These are phyloP conservation scores for Salvia miltiorrhiza DNA, from an alignment of 257 asterid species.

Conservation along the genomic window DNA sequence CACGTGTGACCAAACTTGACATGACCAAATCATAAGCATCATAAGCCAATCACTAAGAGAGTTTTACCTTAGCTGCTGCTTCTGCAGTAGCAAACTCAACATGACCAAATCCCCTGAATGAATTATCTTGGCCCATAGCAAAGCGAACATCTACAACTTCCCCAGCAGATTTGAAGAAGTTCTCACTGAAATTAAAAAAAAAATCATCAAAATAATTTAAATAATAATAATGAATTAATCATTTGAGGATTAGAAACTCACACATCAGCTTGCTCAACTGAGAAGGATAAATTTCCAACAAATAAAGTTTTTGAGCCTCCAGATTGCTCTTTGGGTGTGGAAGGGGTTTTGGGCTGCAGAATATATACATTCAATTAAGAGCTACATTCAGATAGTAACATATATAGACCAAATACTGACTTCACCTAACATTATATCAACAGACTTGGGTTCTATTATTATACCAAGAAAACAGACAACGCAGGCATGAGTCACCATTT, in stretches of 20 bases:
- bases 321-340: constrained; percentile 43
- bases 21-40: too few relatives aligned
- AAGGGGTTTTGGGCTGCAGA: constrained; percentile 62
- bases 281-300: constrained; percentile 70
- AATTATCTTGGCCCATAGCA: constrained; percentile 42
- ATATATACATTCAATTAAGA: not conserved
- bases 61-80: constrained; percentile 62
- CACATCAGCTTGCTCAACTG: constrained; percentile 63
- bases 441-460: not conserved
- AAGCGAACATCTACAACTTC: constrained; percentile 73
- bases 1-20: too few relatives aligned
- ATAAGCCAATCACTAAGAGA: not conserved
- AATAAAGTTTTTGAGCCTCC: constrained; percentile 63
- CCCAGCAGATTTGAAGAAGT: constrained; percentile 74
- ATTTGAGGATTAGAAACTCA: constrained; percentile 29
- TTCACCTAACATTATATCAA: not conserved
- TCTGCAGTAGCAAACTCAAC: constrained; percentile 79
- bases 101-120: constrained; percentile 86
- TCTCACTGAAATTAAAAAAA: constrained; percentile 38
- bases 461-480: not conserved
- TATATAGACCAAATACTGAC: not conserved
- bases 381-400: not conserved
- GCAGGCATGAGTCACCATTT: not conserved
- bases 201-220: not conserved
- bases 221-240: not conserved